phyloP scores from a whole-genome alignment of 257 asterid species.

The Osmanthus fragrans region DNA sequence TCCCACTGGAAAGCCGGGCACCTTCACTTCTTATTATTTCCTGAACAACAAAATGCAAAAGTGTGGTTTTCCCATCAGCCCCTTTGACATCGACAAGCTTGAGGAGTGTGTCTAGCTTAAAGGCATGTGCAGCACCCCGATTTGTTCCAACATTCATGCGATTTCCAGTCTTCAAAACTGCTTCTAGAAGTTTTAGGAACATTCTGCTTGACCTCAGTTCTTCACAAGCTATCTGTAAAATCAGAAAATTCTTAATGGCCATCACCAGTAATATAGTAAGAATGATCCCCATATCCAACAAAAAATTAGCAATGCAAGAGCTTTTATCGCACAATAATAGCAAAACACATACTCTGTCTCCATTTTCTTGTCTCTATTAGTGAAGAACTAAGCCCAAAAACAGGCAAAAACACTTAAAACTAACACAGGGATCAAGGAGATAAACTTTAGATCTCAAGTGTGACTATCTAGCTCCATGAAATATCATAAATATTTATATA shows the following conservation, averaged over 20 bases:
- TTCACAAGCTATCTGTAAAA: conserved; percentile 84
- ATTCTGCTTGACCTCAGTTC: conserved; percentile 77
- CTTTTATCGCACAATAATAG: not conserved
- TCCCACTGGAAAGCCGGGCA: conserved; percentile 55
- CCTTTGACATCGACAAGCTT: conserved; percentile 93
- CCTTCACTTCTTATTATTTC: conserved; percentile 88
- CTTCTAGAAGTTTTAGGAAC: conserved; percentile 95
- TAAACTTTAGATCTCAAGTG: not conserved
- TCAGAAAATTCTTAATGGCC: conserved; percentile 4
- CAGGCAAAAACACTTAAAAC: not conserved
- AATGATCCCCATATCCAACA: not conserved
- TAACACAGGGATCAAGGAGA: not conserved
- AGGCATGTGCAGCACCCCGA: conserved; percentile 95
- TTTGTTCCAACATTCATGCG: conserved; percentile 98
- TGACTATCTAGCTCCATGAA: not conserved
- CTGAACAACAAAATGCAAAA: conserved; percentile 90
- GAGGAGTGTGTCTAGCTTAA: conserved; percentile 95
- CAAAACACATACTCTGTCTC: not conserved
- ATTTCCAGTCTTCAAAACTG: conserved; percentile 93
- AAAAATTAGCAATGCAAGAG: not conserved
- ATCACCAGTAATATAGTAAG: not conserved
- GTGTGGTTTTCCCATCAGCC: conserved; percentile 95
- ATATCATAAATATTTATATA: not conserved
- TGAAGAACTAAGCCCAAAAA: not conserved
- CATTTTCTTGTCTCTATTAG: not conserved